These are phyloP conservation scores for Neurospora hispaniola DNA, from an alignment of 495 filamentous ascomycete genomes.

Conservation along the genomic window DNA sequence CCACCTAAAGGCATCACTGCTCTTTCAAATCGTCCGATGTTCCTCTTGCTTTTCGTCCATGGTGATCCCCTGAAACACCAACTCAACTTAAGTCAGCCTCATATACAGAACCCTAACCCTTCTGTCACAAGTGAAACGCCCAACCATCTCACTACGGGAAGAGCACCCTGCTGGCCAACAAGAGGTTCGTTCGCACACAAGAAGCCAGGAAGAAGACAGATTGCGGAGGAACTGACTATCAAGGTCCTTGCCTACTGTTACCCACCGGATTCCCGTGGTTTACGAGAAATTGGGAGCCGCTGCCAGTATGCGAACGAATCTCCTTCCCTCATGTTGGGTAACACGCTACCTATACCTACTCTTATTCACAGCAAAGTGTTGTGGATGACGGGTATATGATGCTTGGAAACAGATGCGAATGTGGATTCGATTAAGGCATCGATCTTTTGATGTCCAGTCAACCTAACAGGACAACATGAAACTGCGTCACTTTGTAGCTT, in stretches of 20 bases:
- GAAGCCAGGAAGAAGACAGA: background rate
- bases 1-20: background rate
- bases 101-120: background rate
- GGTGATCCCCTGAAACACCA: background rate
- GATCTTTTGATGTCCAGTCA: background rate
- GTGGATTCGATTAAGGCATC: background rate
- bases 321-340: no score
- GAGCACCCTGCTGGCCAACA: background rate
- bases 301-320: background rate
- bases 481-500: background rate
- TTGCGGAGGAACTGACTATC: background rate
- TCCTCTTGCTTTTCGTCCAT: background rate
- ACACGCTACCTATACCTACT: background rate
- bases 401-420: background rate
- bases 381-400: background rate
- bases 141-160: background rate
- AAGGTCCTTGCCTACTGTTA: background rate
- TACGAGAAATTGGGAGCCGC: no score
- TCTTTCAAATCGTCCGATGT: background rate
- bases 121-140: background rate
- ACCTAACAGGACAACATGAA: no score
- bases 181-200: background rate
- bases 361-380: background rate
- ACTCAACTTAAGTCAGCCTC: background rate
- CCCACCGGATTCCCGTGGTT: background rate